Evolutionary conservation across 495 filamentous ascomycete species (phyloP), one percentile per base, ranked within the genome.

Genomic region (Lasiosphaeria hispida): DNA sequence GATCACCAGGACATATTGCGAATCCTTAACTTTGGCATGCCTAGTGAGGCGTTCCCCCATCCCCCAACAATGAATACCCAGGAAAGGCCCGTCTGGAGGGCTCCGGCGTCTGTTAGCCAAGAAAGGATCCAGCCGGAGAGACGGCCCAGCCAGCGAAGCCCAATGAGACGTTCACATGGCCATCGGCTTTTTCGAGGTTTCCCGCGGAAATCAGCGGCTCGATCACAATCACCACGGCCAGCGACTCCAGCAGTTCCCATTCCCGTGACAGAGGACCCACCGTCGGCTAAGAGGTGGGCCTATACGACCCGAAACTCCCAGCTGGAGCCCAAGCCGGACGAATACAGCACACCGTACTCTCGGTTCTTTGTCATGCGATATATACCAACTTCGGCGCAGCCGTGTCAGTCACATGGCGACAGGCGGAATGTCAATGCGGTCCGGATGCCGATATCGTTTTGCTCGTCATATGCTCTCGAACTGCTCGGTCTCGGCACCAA

Each of bases 1-100:
- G 57, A 63, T 0, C 67, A 68, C 48, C 73, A 74, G 15, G 80
- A 82, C 53, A 69, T 85, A 11, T 42, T 85, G 52, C 69, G 72
- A n/a, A 69, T 83, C 18, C 61, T 85, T 4, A 74, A 71, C 52
- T 67, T 58, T 19, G 53, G 62, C 2, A 36, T 49, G 4, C 34
- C 61, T 3, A 34, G 41, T 5, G 61, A 64, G 15, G 45, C 45
- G 13, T 15, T 44, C 1, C 30, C 45, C n/a, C 34, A 53, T 13
- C 2, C 42, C 5, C 15, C 15, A 7, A 6, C 39, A 8, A 11
- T 43, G 39, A 48, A 55, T 33, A 33, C 35, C 10, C 44, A 59
- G 19, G 59, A 60, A 30, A 36, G 36, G 11, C 54, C 50, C 1
- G 41, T 48, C 5, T 56, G 42, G 48, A 53, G 45, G 37, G 14